These are phyloP conservation scores for Periglandula ipomoeae DNA, from an alignment of 2,329 filamentous ascomycete genomes.

Conservation along the genomic window DNA sequence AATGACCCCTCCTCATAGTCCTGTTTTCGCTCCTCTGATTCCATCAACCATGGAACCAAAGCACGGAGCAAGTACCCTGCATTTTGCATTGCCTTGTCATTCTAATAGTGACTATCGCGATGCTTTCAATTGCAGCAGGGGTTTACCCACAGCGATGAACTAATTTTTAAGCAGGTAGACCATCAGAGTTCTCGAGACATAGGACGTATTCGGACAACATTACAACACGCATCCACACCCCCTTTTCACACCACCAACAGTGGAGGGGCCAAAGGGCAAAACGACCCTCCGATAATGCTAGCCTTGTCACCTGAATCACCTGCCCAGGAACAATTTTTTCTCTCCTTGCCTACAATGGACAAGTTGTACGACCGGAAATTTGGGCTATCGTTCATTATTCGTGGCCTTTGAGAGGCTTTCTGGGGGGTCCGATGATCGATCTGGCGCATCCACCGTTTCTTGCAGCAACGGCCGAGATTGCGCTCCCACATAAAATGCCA, in stretches of 20 bases:
- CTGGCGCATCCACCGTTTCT: background rate
- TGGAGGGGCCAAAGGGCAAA: background rate
- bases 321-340: background rate
- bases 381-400: background rate
- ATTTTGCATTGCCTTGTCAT: background rate
- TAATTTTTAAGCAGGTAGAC: background rate
- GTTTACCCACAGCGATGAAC: background rate
- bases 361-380: background rate
- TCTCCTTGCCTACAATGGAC: background rate
- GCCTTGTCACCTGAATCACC: background rate
- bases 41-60: background rate
- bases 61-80: background rate
- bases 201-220: no score
- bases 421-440: background rate
- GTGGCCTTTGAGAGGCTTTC: background rate
- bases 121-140: background rate
- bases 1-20: no score
- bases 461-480: background rate
- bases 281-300: background rate
- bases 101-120: background rate
- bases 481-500: background rate
- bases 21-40: no score
- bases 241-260: conserved; percentile 2
- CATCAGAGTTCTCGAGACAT: background rate
- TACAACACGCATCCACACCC: conserved; percentile 4